Base-by-base conservation (phyloP, 2,329 filamentous ascomycete species). In the Gnomoniopsis sp. region DNA sequence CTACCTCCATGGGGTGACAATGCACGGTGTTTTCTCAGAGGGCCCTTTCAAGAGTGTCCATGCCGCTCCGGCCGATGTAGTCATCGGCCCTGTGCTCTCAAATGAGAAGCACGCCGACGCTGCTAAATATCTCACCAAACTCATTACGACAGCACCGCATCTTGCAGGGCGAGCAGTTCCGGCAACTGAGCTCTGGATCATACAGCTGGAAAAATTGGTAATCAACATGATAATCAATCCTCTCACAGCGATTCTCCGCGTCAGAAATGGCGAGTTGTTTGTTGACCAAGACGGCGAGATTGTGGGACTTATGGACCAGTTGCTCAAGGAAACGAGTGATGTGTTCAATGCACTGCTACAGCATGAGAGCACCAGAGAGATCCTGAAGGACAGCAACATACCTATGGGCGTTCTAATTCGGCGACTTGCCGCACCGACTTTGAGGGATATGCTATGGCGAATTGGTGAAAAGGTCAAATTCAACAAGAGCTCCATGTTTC, bases 131-230 rank as follows among this genome's bases (percentile, higher is more conserved):
- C 65, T 85, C n/a, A 67, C 71, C 11, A 66, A 72, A 4, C 69
- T 75, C 58, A 69, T 86, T 22, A 62, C 75, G 3, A 58, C 66
- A 2, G 76, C 80, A 0, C 74, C 79, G 2, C 66, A 73, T 19
- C 72, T 87, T 2, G 69, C 72, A 14, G 78, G 75, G 0, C 72
- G 66, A 10, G 59, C 65, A 22, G 75, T 82, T 4, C 62, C 73
- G 2, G 68, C 72, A 12, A 62, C 72, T 2, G 77, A 83, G 49
- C 70, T 86, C 17, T 82, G 80, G 77, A 63, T 79, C 11, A 67
- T 80, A n/a, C 93, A 96, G 74, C 81, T 97, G 3, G 90, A 96
- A 68, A 97, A 96, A 71, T 78, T 97, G 1, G 88, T 89, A 1
- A 79, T 93, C 53, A 96, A 96, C 69, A 80, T 85, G 38, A 77